Evolutionary conservation across 768 basidiomycete species (phyloP).

Genomic region (Lyophyllum decastes): DNA sequence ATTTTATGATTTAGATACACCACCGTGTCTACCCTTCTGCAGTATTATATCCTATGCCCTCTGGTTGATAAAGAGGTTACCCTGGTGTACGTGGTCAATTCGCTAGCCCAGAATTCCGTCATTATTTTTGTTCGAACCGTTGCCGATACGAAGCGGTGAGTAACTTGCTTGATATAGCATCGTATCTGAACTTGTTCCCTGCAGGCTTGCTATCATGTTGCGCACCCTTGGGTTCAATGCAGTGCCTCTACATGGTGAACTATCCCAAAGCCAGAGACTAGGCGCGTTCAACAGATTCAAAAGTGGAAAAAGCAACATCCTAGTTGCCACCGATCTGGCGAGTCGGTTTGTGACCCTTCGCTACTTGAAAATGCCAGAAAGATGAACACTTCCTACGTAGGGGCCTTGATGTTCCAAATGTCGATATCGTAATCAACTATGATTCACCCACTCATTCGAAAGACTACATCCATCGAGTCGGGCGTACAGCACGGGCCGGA

Average conservation of each 20-base stretch:
- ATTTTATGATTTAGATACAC: conserved; percentile 80
- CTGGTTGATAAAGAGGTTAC: conserved; percentile 87
- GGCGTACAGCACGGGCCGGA: conserved; percentile 93
- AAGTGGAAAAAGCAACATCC: conserved; percentile 79
- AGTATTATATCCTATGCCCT: conserved; percentile 93
- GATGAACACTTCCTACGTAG: conserved; percentile 34
- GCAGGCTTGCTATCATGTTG: conserved; percentile 82
- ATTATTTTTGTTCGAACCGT: conserved; percentile 96
- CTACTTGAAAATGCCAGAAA: neutral
- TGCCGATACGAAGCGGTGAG: conserved; percentile 80
- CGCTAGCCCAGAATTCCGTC: conserved; percentile 84
- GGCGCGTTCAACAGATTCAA: conserved; percentile 94
- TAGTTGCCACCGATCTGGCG: conserved; percentile 97
- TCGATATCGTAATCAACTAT: conserved; percentile 96
- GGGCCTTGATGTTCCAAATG: conserved; percentile 90
- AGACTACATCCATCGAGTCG: conserved; percentile 97
- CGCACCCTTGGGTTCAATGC: conserved; percentile 92
- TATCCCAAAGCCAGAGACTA: conserved; percentile 87
- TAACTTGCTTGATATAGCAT: neutral
- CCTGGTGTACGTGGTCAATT: conserved; percentile 84
- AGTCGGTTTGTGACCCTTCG: conserved; percentile 60
- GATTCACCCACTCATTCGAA: conserved; percentile 96
- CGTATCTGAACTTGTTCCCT: neutral
- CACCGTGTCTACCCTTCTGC: conserved; percentile 89
- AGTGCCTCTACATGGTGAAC: conserved; percentile 91